These are phyloP conservation scores for Dittrichia graveolens DNA, from an alignment of 129 eudicot species.

Conservation along the genomic window DNA sequence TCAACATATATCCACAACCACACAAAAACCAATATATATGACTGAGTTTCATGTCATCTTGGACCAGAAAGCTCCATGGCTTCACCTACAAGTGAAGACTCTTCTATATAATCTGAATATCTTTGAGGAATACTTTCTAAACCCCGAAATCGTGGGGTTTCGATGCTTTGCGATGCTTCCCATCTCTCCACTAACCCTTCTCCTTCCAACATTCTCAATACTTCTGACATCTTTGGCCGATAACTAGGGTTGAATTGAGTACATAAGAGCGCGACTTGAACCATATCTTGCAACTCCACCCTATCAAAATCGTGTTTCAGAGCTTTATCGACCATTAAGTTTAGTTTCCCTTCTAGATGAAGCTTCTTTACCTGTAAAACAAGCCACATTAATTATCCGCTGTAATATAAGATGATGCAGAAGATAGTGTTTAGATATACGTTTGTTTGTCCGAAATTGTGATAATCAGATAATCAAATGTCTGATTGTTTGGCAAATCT, in stretches of 20 bases:
- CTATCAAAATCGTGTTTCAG: conserved; percentile 55
- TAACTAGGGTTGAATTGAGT: conserved; percentile 74
- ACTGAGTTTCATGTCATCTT: conserved; percentile 49
- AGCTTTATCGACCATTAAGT: conserved; percentile 73
- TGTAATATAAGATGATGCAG: not conserved
- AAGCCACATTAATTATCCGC: not conserved
- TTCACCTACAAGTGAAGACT: conserved; percentile 80
- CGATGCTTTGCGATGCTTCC: conserved; percentile 69
- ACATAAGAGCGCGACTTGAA: conserved; percentile 81
- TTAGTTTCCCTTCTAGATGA: conserved; percentile 77
- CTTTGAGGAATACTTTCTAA: conserved; percentile 57
- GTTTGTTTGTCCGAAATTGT: not conserved
- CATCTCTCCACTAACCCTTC: conserved; percentile 94
- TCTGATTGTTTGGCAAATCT: not conserved
- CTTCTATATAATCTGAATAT: conserved; percentile 85
- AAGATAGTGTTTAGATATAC: not conserved
- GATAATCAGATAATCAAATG: not conserved
- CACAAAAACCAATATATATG: conserved; percentile 33
- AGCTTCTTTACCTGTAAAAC: conserved; percentile 73
- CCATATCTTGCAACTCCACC: conserved; percentile 89
- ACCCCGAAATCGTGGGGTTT: conserved; percentile 53
- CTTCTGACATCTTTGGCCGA: conserved; percentile 94
- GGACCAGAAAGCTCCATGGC: conserved; percentile 99
- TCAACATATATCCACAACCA: conserved; percentile 38
- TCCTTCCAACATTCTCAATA: conserved; percentile 84